phyloP scores from a whole-genome alignment of 169 alveolate genomes.

The Cryptosporidium sp. region DNA sequence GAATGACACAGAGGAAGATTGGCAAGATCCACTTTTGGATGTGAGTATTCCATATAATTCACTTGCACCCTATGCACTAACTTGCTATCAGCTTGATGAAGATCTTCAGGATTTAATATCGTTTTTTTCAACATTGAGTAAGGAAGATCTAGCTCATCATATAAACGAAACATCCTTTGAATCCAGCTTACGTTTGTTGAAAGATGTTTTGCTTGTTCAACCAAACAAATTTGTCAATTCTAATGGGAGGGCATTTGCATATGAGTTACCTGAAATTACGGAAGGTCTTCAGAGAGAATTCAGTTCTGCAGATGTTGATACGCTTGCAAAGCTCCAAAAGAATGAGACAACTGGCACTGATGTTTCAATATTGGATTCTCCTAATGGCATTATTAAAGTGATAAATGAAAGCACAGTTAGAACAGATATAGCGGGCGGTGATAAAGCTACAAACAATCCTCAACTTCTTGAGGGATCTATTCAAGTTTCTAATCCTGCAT shows the following conservation, averaged over 20 bases:
- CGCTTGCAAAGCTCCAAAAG: not conserved
- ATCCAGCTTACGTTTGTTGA: conserved; percentile 35
- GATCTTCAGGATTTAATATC: conserved; percentile 64
- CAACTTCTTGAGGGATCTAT: not conserved
- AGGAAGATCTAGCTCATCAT: conserved; percentile 4
- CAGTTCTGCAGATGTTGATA: not conserved
- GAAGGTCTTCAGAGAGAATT: not conserved
- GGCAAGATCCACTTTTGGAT: conserved; percentile 74
- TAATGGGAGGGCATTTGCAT: not conserved
- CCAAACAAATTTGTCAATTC: conserved; percentile 6
- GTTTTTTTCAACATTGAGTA: conserved; percentile 39
- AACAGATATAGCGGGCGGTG: not conserved
- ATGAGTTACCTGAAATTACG: not conserved
- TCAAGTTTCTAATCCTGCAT: not conserved
- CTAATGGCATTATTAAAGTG: not conserved
- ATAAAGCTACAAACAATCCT: not conserved
- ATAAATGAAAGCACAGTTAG: not conserved
- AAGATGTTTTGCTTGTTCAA: conserved; percentile 31
- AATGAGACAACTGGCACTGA: not conserved
- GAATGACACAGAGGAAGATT: conserved; percentile 52
- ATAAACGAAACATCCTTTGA: conserved; percentile 59
- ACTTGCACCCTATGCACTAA: conserved; percentile 42
- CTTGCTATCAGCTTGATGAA: conserved; percentile 46
- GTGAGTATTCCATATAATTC: conserved; percentile 68
- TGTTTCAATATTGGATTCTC: not conserved